These are phyloP conservation scores for Phytomonas francai DNA, from an alignment of 208 protist species.

Conservation along the genomic window DNA sequence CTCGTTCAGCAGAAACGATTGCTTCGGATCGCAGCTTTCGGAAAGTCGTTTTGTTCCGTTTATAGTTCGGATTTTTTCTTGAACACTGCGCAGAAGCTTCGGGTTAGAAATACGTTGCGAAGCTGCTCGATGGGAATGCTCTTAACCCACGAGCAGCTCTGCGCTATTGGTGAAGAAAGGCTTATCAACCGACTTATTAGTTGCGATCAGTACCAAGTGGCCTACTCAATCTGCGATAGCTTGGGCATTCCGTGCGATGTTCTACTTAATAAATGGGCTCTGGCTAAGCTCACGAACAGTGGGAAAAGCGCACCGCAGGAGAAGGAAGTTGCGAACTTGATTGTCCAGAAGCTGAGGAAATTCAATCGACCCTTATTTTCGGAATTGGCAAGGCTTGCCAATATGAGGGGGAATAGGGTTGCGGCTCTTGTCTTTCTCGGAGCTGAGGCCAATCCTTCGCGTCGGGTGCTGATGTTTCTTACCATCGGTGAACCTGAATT, in stretches of 20 bases:
- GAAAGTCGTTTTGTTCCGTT: constrained; percentile 86
- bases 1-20: constrained; percentile 72
- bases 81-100: constrained; percentile 55
- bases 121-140: constrained; percentile 69
- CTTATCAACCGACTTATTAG: constrained; percentile 75
- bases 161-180: constrained; percentile 33
- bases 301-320: constrained; percentile 18
- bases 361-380: constrained; percentile 40
- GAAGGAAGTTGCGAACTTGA: constrained; percentile 22
- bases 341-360: constrained; percentile 41
- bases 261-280: constrained; percentile 92
- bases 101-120: constrained; percentile 85
- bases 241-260: constrained; percentile 51
- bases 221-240: constrained; percentile 62
- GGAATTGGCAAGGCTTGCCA: constrained; percentile 47
- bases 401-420: constrained; percentile 30
- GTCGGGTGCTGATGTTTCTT: constrained; percentile 53
- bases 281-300: constrained; percentile 65
- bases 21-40: constrained; percentile 89
- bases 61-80: constrained; percentile 84
- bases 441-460: constrained; percentile 34
- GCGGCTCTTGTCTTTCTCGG: constrained; percentile 54
- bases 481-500: constrained; percentile 61
- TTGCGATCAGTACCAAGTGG: constrained; percentile 81
- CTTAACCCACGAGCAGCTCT: constrained; percentile 83